These are phyloP conservation scores for Teunomyces funiuensis DNA, from an alignment of 805 yeast genomes.

Conservation along the genomic window DNA sequence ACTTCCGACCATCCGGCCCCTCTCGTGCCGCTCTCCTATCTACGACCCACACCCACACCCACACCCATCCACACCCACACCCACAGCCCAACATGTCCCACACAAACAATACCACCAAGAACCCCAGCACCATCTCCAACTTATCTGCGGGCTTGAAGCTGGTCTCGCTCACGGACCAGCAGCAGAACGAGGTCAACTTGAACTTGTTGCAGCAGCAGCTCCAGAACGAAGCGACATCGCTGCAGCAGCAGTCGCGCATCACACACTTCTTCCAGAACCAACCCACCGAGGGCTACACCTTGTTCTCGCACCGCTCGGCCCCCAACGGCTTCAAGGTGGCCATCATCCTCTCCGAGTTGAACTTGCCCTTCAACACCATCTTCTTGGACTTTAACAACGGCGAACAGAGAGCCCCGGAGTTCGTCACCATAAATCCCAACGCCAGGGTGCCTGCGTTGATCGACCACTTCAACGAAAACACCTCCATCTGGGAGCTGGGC, in stretches of 20 bases:
- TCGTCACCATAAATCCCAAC: constrained; percentile 90
- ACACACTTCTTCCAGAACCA: constrained; percentile 71
- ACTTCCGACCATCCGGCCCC: neutral
- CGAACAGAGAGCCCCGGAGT: constrained; percentile 92
- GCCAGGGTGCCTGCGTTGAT: constrained; percentile 94
- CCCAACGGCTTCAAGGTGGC: constrained; percentile 98
- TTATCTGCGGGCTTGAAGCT: constrained; percentile 47
- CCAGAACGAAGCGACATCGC: constrained; percentile 40
- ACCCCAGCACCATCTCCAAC: constrained; percentile 36
- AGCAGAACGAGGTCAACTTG: constrained; percentile 41
- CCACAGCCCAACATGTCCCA: neutral
- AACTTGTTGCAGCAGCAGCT: constrained; percentile 46
- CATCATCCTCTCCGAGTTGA: constrained; percentile 80
- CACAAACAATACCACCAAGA: neutral
- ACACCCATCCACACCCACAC: neutral
- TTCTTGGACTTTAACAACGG: constrained; percentile 83
- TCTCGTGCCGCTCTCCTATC: neutral
- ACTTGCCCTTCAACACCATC: constrained; percentile 74
- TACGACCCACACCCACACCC: neutral
- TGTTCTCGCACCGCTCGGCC: constrained; percentile 81
- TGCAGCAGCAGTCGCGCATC: constrained; percentile 56
- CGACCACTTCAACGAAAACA: constrained; percentile 79
- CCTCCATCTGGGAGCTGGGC: constrained; percentile 93
- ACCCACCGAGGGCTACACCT: constrained; percentile 79
- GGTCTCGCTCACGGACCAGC: constrained; percentile 42